Percentiles rank a stretch among this genome's conserved stretches.
These are phyloP conservation scores for Backusella tarrabulga DNA, from an alignment of 192 early-diverging fungal species.

Conservation along the genomic window DNA sequence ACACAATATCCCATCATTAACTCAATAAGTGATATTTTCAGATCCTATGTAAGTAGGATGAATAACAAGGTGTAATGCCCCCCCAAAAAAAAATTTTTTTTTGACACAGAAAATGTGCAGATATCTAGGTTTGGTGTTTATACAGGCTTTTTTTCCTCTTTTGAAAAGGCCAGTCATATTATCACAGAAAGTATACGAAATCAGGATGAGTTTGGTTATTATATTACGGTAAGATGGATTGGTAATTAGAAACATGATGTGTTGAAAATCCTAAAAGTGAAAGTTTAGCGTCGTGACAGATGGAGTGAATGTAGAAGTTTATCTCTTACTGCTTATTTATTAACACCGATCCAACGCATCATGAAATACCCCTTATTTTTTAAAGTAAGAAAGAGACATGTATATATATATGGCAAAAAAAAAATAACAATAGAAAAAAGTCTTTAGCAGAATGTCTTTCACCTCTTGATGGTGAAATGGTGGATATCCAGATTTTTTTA, in stretches of 20 bases:
- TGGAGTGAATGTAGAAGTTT: constrained; percentile 12
- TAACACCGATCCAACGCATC: constrained; percentile 13
- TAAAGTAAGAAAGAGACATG: background rate
- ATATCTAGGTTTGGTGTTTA: constrained; percentile 7
- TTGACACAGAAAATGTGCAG: background rate
- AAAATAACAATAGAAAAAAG: background rate
- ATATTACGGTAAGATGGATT: constrained; percentile 2
- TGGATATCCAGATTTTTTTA: background rate
- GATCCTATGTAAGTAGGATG: background rate
- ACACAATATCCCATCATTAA: background rate
- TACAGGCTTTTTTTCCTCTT: background rate
- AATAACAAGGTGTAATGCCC: background rate
- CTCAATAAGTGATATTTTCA: constrained; percentile 10
- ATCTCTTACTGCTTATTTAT: constrained; percentile 6
- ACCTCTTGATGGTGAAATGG: background rate
- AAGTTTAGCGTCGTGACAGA: constrained; percentile 2
- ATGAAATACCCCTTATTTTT: constrained; percentile 22
- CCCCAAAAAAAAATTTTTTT: background rate
- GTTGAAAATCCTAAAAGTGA: background rate
- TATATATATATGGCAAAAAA: background rate
- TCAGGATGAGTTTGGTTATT: constrained; percentile 4
- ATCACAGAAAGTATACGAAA: constrained; percentile 1
- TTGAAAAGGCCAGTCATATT: constrained; percentile 12
- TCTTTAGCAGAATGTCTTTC: constrained; percentile 9
- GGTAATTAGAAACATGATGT: no score